Conservation (phyloP, 106 monocot species). For the Dioscorea dumetorum region DNA sequence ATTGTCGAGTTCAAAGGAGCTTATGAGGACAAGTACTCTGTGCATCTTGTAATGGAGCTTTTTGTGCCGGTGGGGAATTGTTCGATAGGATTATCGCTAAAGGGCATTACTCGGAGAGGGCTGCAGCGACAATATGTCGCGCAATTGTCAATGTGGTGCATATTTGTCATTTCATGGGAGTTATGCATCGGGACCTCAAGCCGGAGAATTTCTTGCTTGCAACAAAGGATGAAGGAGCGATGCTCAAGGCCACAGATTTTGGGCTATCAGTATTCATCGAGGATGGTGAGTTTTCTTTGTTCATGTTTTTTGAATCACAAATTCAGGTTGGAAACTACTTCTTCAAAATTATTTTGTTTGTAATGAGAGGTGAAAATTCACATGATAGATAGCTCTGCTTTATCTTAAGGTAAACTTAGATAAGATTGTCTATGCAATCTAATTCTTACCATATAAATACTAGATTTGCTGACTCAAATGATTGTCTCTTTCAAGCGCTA, state of each 20-base stretch:
- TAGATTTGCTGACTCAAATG: too few species aligned
- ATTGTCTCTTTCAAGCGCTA: too few species aligned
- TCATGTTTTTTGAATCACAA: neutral
- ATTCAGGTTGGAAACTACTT: too few species aligned
- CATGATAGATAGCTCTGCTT: too few species aligned
- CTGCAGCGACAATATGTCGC: conserved; percentile 39
- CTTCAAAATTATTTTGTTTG: too few species aligned
- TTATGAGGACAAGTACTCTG: conserved; percentile 38
- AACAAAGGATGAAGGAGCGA: conserved; percentile 36
- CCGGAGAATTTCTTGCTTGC: conserved; percentile 59
- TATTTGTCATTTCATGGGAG: conserved; percentile 56
- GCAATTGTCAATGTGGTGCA: conserved; percentile 49
- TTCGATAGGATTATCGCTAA: conserved; percentile 53
- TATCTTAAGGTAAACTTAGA: too few species aligned
- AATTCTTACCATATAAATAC: too few species aligned
- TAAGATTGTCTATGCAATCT: too few species aligned
- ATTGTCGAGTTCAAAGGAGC: conserved; percentile 58
- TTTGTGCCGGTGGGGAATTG: conserved; percentile 54
- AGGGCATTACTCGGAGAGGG: conserved; percentile 40
- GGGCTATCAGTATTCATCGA: conserved; percentile 61
- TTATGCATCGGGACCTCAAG: conserved; percentile 59
- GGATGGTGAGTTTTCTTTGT: conserved; percentile 26
- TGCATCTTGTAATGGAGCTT: conserved; percentile 56
- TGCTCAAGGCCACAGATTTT: conserved; percentile 63
- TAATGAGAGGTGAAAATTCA: too few species aligned